Conservation (phyloP, 306 rosid species). For the Benincasa hispida region DNA sequence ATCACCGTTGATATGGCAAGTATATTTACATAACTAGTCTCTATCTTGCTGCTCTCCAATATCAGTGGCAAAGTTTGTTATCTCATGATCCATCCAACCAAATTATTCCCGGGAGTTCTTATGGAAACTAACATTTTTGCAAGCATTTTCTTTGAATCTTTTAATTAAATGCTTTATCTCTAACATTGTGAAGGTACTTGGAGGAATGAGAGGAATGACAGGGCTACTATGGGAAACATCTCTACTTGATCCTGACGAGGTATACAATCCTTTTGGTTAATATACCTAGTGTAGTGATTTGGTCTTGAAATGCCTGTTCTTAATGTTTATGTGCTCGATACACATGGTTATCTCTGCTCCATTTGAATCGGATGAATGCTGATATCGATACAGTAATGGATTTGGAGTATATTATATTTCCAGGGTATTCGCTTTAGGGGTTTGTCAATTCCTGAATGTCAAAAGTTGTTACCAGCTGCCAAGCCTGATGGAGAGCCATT, state of each 20-base stretch:
- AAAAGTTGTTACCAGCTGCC: constrained; percentile 75
- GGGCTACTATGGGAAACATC: constrained; percentile 93
- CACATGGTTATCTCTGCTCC: not conserved
- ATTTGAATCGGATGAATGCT: not conserved
- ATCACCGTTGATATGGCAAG: constrained; percentile 85
- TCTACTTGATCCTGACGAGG: constrained; percentile 96
- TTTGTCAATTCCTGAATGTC: constrained; percentile 85
- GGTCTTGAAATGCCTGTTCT: not conserved
- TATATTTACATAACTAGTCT: not conserved
- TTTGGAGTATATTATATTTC: constrained; percentile 16
- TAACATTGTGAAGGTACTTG: constrained; percentile 59
- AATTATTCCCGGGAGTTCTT: not conserved
- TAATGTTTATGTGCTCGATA: not conserved
- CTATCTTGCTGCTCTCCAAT: not conserved
- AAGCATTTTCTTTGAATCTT: not conserved
- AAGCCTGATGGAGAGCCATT: constrained; percentile 87
- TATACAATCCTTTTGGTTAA: constrained; percentile 20
- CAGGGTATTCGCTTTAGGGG: constrained; percentile 96
- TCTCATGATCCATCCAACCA: not conserved
- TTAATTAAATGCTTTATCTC: not conserved
- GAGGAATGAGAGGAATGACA: constrained; percentile 99
- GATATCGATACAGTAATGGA: not conserved
- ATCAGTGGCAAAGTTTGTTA: not conserved
- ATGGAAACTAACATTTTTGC: not conserved
- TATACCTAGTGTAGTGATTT: not conserved